Percentiles rank a stretch among this genome's conserved stretches.
Conservation (phyloP, 2,329 filamentous ascomycete species). For the Capronia coronata region DNA sequence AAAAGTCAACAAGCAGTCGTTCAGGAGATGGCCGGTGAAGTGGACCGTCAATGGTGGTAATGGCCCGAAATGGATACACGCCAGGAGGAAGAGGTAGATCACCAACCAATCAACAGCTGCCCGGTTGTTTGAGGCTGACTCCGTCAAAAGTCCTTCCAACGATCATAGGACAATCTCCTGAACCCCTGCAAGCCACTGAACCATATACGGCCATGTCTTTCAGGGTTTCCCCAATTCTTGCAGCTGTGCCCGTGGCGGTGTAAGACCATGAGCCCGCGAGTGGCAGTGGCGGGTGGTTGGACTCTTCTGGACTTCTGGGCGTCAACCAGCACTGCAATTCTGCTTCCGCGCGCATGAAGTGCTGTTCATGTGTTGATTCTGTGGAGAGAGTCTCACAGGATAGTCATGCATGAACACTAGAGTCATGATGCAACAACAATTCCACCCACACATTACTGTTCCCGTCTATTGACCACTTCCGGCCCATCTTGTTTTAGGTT, state of each 20-base stretch:
- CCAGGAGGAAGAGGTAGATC: constrained; percentile 4
- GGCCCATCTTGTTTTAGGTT: not conserved
- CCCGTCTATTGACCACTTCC: not conserved
- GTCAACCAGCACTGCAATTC: too few species aligned
- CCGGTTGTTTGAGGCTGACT: constrained; percentile 8
- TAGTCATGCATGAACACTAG: too few species aligned
- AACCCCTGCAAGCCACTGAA: not conserved
- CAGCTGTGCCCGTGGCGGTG: not conserved
- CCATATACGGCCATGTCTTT: too few species aligned
- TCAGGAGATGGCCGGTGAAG: not conserved
- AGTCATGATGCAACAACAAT: too few species aligned
- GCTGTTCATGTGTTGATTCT: too few species aligned
- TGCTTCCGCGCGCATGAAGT: too few species aligned
- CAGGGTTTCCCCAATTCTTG: too few species aligned
- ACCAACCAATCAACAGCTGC: constrained; percentile 11
- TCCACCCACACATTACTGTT: too few species aligned
- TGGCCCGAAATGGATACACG: constrained; percentile 2
- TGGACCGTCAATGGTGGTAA: not conserved
- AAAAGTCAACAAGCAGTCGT: not conserved
- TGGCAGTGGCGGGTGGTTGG: too few species aligned
- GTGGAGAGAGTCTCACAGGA: too few species aligned
- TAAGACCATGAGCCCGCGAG: too few species aligned
- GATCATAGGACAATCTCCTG: constrained; percentile 1
- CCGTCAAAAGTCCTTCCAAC: not conserved
- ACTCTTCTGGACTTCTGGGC: too few species aligned